Evolutionary conservation across 179 eudicot genomes (phyloP).

Genomic region (Gypsophila paniculata): DNA sequence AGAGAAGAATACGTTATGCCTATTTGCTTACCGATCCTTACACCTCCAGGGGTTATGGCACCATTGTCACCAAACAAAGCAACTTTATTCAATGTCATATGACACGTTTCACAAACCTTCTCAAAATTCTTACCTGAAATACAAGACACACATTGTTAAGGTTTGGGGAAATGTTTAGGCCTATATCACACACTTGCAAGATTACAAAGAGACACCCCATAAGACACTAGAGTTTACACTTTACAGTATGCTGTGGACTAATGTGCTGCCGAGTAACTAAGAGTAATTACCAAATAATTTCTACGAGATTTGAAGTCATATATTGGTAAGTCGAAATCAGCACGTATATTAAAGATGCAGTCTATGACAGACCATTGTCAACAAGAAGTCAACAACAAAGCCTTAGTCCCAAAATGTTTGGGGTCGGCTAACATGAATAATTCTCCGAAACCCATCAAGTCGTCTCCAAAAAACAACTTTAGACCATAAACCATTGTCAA

Average conservation of each 20-base stretch:
- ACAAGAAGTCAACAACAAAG: no score
- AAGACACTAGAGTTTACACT: neutral
- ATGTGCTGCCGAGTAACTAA: neutral
- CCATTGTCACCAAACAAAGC: slow-evolving; percentile 75
- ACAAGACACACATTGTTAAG: slow-evolving; percentile 13
- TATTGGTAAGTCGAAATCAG: neutral
- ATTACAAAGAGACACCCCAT: neutral
- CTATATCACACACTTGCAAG: neutral
- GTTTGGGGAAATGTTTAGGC: slow-evolving; percentile 12
- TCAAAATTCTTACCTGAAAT: slow-evolving; percentile 67
- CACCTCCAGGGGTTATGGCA: slow-evolving; percentile 73
- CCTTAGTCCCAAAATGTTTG: no score
- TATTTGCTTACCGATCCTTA: slow-evolving; percentile 68
- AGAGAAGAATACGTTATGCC: neutral
- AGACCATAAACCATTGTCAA: no score
- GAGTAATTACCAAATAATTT: no score
- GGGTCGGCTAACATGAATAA: no score
- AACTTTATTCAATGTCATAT: slow-evolving; percentile 72
- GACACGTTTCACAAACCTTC: slow-evolving; percentile 80
- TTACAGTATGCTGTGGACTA: neutral
- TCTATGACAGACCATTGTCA: no score
- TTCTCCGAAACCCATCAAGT: no score
- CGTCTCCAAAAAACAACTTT: no score
- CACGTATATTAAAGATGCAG: neutral
- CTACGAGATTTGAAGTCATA: no score